A percentile compares a stretch with the other conserved stretches of the same genome.
phyloP scores from a whole-genome alignment of 2,329 filamentous ascomycete species.

The Sarocladiaceae sp. region DNA sequence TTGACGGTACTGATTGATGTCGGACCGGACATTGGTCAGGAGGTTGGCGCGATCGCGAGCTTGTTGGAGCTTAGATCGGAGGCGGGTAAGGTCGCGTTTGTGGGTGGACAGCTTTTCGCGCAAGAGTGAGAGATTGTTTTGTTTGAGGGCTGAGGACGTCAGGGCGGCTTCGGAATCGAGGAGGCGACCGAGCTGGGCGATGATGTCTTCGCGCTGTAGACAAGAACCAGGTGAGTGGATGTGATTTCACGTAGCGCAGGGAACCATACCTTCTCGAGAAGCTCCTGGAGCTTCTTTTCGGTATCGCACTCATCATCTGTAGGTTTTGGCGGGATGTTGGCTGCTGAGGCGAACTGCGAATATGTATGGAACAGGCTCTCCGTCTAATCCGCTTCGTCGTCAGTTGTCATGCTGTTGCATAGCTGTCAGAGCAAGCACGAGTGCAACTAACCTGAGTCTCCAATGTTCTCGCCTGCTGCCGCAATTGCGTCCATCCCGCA shows the following conservation, averaged over 20 bases:
- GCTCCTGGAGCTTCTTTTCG: slow-evolving; percentile 76
- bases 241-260: not conserved
- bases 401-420: not conserved
- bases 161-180: slow-evolving; percentile 89
- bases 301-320: slow-evolving; percentile 78
- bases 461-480: slow-evolving; percentile 83
- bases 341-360: slow-evolving; percentile 80
- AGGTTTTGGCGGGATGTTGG: slow-evolving; percentile 76
- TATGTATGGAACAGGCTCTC: slow-evolving; percentile 81
- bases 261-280: slow-evolving; percentile 68
- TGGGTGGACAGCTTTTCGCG: slow-evolving; percentile 88
- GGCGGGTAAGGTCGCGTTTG: slow-evolving; percentile 72
- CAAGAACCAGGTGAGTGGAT: not conserved
- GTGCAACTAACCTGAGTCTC: slow-evolving; percentile 73
- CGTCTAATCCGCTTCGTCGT: slow-evolving; percentile 50
- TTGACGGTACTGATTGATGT: slow-evolving; percentile 85
- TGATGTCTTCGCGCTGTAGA: slow-evolving; percentile 70
- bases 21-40: slow-evolving; percentile 82
- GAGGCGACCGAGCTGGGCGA: slow-evolving; percentile 78
- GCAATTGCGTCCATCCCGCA: slow-evolving; percentile 85
- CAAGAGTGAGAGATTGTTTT: slow-evolving; percentile 89
- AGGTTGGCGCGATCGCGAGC: slow-evolving; percentile 86
- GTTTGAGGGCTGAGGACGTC: slow-evolving; percentile 89
- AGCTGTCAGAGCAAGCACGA: too few relatives aligned
- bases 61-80: slow-evolving; percentile 69